These are phyloP conservation scores for Hymenoscyphus scutula DNA, from an alignment of 2,329 filamentous ascomycete genomes.

Conservation along the genomic window DNA sequence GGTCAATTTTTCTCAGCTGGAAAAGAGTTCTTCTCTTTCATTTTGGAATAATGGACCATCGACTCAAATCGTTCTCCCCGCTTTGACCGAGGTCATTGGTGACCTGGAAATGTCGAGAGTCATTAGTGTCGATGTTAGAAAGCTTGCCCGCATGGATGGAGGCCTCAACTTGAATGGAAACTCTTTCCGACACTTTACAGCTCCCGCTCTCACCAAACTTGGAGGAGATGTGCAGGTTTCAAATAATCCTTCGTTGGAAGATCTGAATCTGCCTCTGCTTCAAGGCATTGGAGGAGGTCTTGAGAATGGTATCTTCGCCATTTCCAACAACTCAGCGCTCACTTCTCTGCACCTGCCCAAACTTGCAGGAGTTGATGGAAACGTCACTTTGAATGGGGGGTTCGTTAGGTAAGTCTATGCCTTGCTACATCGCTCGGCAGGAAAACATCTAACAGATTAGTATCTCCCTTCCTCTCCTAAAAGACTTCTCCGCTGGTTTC, in stretches of 20 bases:
- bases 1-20: slow-evolving; percentile 12
- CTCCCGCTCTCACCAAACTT: slow-evolving; percentile 10
- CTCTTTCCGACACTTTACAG: slow-evolving; percentile 9
- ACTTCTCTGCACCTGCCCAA: not conserved
- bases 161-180: slow-evolving; percentile 9
- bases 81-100: slow-evolving; percentile 1
- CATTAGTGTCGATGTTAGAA: not conserved
- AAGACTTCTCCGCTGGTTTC: slow-evolving; percentile 4
- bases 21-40: slow-evolving; percentile 6
- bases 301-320: slow-evolving; percentile 5
- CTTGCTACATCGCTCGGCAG: not conserved
- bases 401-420: slow-evolving; percentile 8
- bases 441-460: not conserved
- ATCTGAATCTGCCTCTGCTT: slow-evolving; percentile 6
- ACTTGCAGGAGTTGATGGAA: slow-evolving; percentile 9
- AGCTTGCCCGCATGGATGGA: slow-evolving; percentile 4
- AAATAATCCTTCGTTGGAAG: slow-evolving; percentile 9
- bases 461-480: slow-evolving; percentile 11
- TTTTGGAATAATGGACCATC: slow-evolving; percentile 11
- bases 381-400: slow-evolving; percentile 9
- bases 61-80: slow-evolving; percentile 1
- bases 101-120: slow-evolving; percentile 5
- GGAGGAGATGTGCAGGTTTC: slow-evolving; percentile 11
- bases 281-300: slow-evolving; percentile 5
- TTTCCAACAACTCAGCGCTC: slow-evolving; percentile 13